Evolutionary conservation across 345 rosid genomes (phyloP).

Genomic region (Populus ilicifolia): DNA sequence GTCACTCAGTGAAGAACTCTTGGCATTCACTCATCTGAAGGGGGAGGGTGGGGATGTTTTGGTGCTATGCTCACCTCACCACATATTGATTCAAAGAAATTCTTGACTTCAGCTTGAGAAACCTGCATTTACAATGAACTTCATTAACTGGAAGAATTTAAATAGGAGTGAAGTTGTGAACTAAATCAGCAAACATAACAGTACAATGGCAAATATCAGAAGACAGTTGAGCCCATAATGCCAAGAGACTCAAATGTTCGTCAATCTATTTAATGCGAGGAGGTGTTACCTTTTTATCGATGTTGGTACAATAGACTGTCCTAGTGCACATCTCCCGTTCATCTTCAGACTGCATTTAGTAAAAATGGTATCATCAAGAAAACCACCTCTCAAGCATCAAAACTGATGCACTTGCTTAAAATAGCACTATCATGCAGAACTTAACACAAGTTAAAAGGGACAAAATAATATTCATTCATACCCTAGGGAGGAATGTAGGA

Average conservation of each 20-base stretch:
- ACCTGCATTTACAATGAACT: conserved; percentile 37
- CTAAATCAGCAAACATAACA: neutral
- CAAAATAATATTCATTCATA: conserved; percentile 23
- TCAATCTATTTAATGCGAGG: neutral
- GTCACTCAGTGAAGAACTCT: conserved; percentile 1
- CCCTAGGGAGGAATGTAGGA: conserved; percentile 90
- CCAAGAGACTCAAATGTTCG: neutral
- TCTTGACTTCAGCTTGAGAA: conserved; percentile 76
- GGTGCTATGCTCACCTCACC: conserved; percentile 63
- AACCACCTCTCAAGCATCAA: neutral
- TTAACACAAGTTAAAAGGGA: neutral
- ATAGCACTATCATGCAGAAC: conserved; percentile 1
- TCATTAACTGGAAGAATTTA: neutral
- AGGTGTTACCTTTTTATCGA: conserved; percentile 68
- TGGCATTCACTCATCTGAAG: neutral
- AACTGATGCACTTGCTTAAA: conserved; percentile 3
- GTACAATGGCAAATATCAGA: neutral
- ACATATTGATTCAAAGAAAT: conserved; percentile 71
- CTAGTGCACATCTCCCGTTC: conserved; percentile 92
- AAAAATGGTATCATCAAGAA: conserved; percentile 5
- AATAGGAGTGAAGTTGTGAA: neutral
- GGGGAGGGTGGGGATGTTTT: neutral
- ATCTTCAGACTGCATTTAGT: conserved; percentile 74
- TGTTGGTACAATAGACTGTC: conserved; percentile 89
- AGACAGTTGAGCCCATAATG: neutral